Percentiles rank a stretch among this genome's conserved stretches.
These are phyloP conservation scores for Candolleomyces eurysporus DNA, from an alignment of 768 basidiomycete species.

Conservation along the genomic window DNA sequence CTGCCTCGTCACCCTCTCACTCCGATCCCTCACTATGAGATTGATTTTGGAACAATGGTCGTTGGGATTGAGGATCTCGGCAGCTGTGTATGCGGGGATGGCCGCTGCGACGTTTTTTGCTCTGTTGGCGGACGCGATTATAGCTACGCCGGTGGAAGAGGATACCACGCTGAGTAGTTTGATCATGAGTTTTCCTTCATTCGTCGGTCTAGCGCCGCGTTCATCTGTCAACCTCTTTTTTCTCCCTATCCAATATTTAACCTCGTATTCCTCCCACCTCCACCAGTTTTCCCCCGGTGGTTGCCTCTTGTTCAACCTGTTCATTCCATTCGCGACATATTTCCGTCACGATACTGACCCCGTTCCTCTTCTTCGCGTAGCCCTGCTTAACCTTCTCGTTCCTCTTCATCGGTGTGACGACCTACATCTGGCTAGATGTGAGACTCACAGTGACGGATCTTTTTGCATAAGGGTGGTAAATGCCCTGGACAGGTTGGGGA, in stretches of 20 bases:
- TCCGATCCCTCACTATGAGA: slow-evolving; percentile 82
- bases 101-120: slow-evolving; percentile 80
- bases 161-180: slow-evolving; percentile 78
- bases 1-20: slow-evolving; percentile 69
- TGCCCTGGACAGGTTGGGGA: slow-evolving; percentile 55
- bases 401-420: slow-evolving; percentile 66
- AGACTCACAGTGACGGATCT: slow-evolving; percentile 59
- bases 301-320: neutral
- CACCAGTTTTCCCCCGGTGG: too few species aligned
- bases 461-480: slow-evolving; percentile 53
- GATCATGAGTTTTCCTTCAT: slow-evolving; percentile 43
- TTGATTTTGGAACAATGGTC: slow-evolving; percentile 77
- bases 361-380: slow-evolving; percentile 32
- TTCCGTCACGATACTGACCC: neutral
- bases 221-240: too few species aligned
- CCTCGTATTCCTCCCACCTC: too few species aligned
- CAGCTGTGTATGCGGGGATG: slow-evolving; percentile 75
- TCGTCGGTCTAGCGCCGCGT: neutral
- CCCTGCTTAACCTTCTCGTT: slow-evolving; percentile 58
- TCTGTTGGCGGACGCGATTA: slow-evolving; percentile 70
- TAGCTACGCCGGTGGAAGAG: slow-evolving; percentile 88
- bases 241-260: too few species aligned
- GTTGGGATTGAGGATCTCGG: slow-evolving; percentile 63
- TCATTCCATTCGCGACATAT: neutral
- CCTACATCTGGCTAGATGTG: slow-evolving; percentile 84